Evolutionary conservation across 352 stramenopile species (phyloP).

Genomic region (Pythium guiyangense): DNA sequence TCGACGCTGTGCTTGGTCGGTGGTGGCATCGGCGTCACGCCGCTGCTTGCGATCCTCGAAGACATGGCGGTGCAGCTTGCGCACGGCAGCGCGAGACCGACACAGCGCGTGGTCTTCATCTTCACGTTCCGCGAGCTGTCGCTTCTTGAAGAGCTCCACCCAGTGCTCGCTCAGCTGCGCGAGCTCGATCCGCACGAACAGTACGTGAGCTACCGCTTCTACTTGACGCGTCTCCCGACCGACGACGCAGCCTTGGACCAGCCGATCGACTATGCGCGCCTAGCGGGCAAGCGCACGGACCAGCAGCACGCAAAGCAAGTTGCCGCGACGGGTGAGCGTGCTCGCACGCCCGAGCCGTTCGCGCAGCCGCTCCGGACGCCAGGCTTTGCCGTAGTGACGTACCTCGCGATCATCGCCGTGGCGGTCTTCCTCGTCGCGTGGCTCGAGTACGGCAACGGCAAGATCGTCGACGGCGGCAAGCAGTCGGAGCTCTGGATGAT

Average conservation of each 20-base stretch:
- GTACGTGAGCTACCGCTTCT: slow-evolving; percentile 14
- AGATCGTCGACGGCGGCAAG: slow-evolving; percentile 17
- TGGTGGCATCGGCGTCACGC: slow-evolving; percentile 36
- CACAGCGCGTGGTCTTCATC: slow-evolving; percentile 16
- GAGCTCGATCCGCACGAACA: slow-evolving; percentile 16
- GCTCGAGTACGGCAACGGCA: slow-evolving; percentile 22
- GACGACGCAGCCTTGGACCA: slow-evolving; percentile 15
- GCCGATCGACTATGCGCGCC: slow-evolving; percentile 6
- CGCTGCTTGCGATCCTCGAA: slow-evolving; percentile 31
- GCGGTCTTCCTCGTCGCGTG: slow-evolving; percentile 15
- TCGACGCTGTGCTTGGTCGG: slow-evolving; percentile 25
- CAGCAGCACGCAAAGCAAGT: neutral
- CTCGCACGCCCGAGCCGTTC: slow-evolving; percentile 16
- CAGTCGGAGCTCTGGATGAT: slow-evolving; percentile 31
- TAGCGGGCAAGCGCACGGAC: neutral
- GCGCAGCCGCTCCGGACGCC: slow-evolving; percentile 16
- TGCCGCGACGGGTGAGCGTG: too few species aligned
- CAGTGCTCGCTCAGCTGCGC: slow-evolving; percentile 13
- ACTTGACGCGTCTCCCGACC: slow-evolving; percentile 14
- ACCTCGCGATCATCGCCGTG: slow-evolving; percentile 15
- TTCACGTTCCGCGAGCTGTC: slow-evolving; percentile 25
- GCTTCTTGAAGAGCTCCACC: slow-evolving; percentile 18
- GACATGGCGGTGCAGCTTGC: slow-evolving; percentile 15
- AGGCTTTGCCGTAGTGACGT: slow-evolving; percentile 6
- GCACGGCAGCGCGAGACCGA: neutral